phyloP scores from a whole-genome alignment of 2,329 filamentous ascomycete genomes.

The Pseudogymnoascus sp. region DNA sequence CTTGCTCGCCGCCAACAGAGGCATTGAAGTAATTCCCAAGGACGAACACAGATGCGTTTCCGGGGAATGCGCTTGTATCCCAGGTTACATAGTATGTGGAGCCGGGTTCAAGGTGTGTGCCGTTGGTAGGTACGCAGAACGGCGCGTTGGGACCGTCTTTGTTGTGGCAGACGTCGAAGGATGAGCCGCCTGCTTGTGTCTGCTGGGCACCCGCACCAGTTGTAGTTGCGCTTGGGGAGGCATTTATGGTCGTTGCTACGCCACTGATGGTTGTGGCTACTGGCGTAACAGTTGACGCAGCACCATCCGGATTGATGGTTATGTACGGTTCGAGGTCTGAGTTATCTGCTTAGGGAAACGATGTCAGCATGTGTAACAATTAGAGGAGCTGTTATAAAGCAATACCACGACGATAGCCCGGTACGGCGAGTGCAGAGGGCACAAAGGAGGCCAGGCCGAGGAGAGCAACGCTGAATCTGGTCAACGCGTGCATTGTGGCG shows the following conservation, averaged over 20 bases:
- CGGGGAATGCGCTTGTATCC: slow-evolving; percentile 25
- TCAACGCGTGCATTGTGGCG: not conserved
- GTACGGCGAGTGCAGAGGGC: not conserved
- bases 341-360: slow-evolving; percentile 5
- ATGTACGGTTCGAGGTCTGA: slow-evolving; percentile 24
- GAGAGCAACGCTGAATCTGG: not conserved
- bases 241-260: slow-evolving; percentile 22
- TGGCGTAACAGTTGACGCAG: slow-evolving; percentile 25
- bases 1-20: slow-evolving; percentile 24
- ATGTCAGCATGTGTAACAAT: not conserved
- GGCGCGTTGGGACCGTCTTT: slow-evolving; percentile 25
- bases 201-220: slow-evolving; percentile 15
- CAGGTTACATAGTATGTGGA: slow-evolving; percentile 31
- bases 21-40: slow-evolving; percentile 28
- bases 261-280: slow-evolving; percentile 23
- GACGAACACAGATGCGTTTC: slow-evolving; percentile 25
- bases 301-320: slow-evolving; percentile 17
- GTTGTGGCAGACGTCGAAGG: slow-evolving; percentile 28
- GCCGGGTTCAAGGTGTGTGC: slow-evolving; percentile 25
- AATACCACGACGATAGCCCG: not conserved
- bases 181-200: slow-evolving; percentile 23
- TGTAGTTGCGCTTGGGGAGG: slow-evolving; percentile 14
- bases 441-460: not conserved
- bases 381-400: not conserved
- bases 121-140: slow-evolving; percentile 29